Evolutionary conservation across 1,284 basidiomycete species (phyloP).

Genomic region (Ceratobasidium papillatum): DNA sequence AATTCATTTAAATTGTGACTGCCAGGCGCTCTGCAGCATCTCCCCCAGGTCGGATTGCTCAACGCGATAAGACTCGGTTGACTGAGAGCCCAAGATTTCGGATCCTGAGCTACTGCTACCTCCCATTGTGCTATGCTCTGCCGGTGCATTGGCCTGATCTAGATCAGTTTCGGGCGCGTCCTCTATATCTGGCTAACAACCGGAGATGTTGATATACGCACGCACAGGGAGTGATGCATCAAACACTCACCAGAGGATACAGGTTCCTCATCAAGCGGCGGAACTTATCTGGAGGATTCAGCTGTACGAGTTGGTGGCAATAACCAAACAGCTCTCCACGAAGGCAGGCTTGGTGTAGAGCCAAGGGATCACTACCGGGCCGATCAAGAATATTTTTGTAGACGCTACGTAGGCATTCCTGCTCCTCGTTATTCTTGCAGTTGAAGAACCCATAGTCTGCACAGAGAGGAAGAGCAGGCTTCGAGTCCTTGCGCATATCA

Average conservation of each 20-base stretch:
- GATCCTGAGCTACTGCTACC: background rate
- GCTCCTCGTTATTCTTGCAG: conserved; percentile 49
- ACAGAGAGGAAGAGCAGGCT: conserved; percentile 42
- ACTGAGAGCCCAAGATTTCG: background rate
- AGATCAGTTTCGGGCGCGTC: background rate
- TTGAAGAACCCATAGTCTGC: conserved; percentile 56
- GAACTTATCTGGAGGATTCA: background rate
- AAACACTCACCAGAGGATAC: background rate
- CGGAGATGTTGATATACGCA: background rate
- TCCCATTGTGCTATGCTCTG: background rate
- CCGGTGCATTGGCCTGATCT: background rate
- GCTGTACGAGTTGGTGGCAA: background rate
- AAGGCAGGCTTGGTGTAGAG: conserved; percentile 54
- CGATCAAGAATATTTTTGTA: conserved; percentile 51
- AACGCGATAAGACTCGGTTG: background rate
- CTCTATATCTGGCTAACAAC: background rate
- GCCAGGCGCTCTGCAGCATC: background rate
- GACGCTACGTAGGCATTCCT: conserved; percentile 48
- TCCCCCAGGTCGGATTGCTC: background rate
- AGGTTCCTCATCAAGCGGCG: conserved; percentile 16
- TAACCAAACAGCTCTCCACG: conserved; percentile 52
- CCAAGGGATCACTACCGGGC: conserved; percentile 48
- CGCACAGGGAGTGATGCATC: background rate
- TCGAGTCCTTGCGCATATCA: background rate
- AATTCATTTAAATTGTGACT: background rate